Base-by-base conservation (phyloP, 768 basidiomycete species). In the Auricularia heimuer region DNA sequence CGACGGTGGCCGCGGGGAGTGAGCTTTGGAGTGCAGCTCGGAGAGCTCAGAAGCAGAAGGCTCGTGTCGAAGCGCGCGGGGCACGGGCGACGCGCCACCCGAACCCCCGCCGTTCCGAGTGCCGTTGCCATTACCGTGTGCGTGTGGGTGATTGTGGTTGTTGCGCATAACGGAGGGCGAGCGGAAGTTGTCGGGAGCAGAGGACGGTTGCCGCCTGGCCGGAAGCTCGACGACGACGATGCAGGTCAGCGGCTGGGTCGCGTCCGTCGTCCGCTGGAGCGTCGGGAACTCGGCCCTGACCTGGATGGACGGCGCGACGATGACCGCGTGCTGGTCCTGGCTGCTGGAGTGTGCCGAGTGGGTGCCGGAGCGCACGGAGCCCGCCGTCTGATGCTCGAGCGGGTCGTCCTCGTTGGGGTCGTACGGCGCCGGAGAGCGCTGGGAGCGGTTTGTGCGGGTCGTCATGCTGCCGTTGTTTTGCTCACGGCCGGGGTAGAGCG, bases 171-270 rank as follows among this genome's bases (percentile, higher is more conserved):
- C 34, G 47, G 44, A 83, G 76, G 64, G 66, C 24, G 21, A 8
- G 35, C 29, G 34, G 35, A n/a, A 44, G 37, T 35, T 36, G 34
- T 18, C 24, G 35, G 16, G 45, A 33, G 16, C 34, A 29, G 3
- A 64, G 62, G 54, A 58, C 66, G 58, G 85, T 81, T 2, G 82
- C 82, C 74, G 76, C 24, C 90, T 84, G 33, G 86, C 86, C 2
- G 96, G 92, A 2, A 98, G 84, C 76, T 97, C 94, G 70, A 99
- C 87, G 66, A 95, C 81, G 67, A 99, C 88, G 71, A 98, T 89
- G 73, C 95, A 98, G 10, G 96, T 97, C 68, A 98, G 77, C 1
- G 92, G 89, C 74, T 96, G 92, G 69, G 84, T 91, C 39, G 81
- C 69, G 67, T 88, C 85, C 12, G 36, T 39, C 54, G 84, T 84